Conservation (phyloP, 2,329 filamentous ascomycete species). For the Fusarium cyanostomum region DNA sequence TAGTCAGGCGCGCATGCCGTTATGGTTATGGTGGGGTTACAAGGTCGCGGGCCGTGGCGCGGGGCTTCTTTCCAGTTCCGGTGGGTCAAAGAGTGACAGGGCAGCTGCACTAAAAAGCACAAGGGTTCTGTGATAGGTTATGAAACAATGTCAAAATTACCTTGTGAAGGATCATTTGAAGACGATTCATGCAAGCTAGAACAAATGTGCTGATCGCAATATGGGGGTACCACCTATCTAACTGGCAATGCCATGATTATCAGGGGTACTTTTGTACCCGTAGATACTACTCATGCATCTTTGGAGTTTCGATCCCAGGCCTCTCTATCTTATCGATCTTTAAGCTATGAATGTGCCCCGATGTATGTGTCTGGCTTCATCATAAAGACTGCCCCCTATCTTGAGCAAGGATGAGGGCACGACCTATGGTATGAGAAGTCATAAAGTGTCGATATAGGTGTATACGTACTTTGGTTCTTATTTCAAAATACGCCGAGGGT, state of each 20-base stretch:
- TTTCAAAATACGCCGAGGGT: neutral
- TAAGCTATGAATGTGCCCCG: too few species aligned
- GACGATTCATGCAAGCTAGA: neutral
- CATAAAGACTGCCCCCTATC: too few species aligned
- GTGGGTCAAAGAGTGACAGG: constrained; percentile 20
- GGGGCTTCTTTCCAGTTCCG: constrained; percentile 28
- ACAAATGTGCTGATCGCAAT: neutral
- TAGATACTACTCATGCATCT: too few species aligned
- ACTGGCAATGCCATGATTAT: neutral
- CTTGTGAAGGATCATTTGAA: constrained; percentile 6
- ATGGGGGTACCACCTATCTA: neutral
- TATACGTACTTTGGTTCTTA: too few species aligned
- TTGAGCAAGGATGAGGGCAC: too few species aligned
- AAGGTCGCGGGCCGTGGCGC: constrained; percentile 25
- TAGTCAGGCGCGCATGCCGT: constrained; percentile 29
- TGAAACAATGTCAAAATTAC: constrained; percentile 21
- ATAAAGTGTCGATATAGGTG: too few species aligned
- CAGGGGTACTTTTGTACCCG: too few species aligned
- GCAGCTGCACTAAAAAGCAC: constrained; percentile 11
- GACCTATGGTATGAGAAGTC: too few species aligned
- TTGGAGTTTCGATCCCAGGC: too few species aligned
- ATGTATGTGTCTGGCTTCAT: too few species aligned
- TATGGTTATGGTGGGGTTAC: constrained; percentile 23
- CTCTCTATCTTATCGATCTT: too few species aligned
- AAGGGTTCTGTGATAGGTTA: constrained; percentile 21